Evolutionary conservation across 352 stramenopile genomes (phyloP).

Genomic region (Phytophthora chlamydospora): DNA sequence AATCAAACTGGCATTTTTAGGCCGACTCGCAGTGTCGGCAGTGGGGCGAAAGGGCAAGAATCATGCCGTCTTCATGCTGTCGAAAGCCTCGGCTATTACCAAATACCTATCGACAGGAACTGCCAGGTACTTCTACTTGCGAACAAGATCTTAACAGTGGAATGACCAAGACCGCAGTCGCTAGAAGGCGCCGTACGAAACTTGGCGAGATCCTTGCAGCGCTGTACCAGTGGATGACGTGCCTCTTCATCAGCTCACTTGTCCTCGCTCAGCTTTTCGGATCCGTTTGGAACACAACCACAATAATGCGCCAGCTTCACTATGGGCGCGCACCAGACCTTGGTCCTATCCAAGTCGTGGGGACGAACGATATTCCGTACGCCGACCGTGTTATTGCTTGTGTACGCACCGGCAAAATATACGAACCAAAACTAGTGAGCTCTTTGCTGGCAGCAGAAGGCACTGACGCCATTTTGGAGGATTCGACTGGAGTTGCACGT

Average conservation of each 20-base stretch:
- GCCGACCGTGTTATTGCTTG: slow-evolving; percentile 52
- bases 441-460: slow-evolving; percentile 40
- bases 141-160: too few species aligned
- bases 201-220: not conserved
- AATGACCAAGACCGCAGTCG: not conserved
- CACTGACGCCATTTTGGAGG: slow-evolving; percentile 17
- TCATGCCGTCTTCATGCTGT: too few species aligned
- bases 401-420: slow-evolving; percentile 24
- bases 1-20: too few species aligned
- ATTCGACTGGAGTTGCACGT: slow-evolving; percentile 15
- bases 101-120: not conserved
- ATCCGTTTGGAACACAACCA: slow-evolving; percentile 28
- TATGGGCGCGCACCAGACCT: slow-evolving; percentile 16
- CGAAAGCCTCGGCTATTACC: too few species aligned
- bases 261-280: slow-evolving; percentile 41
- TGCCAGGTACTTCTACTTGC: too few species aligned
- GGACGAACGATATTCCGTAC: slow-evolving; percentile 57
- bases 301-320: not conserved
- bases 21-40: too few species aligned
- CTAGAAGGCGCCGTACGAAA: too few species aligned
- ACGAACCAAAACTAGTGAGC: slow-evolving; percentile 30
- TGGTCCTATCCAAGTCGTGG: slow-evolving; percentile 25
- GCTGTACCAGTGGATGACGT: slow-evolving; percentile 40
- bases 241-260: slow-evolving; percentile 33
- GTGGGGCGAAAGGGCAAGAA: too few species aligned